Evolutionary conservation across 495 filamentous ascomycete genomes (phyloP), one percentile per base, ranked within the genome.

Genomic region (Penicilliopsis zonata): DNA sequence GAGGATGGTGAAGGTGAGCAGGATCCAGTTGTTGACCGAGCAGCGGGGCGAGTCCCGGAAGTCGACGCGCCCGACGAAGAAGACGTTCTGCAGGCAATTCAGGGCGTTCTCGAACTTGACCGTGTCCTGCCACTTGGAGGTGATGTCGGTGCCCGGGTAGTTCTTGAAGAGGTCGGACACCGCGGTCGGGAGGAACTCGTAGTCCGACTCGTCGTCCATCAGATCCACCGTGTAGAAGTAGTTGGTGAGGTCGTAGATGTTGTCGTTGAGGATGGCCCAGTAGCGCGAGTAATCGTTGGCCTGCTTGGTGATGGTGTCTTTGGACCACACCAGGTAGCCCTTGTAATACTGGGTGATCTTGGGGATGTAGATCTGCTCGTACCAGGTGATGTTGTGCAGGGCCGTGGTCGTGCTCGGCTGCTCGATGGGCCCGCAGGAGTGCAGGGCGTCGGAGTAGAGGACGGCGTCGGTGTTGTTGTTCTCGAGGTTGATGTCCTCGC

Each of bases 1-100:
- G 16, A 94, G 61, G 42, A 87, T 64, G 24, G 86, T 80, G 51
- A 95, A 94, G 2, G 77, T 73, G 18, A 95, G 69, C 16, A 98
- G 69, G 46, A 95, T 78, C 55, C 83, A 95, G 52, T 88, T 90
- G 60, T 94, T 94, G 44, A 86, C 80, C 43, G 82, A 78, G 51
- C 90, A 98, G 28, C 57, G 67, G 0, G 86, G 55, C 7, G 69
- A 62, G 21, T 81, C 62, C 35, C 90, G 72, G 67, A 95, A 94
- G 51, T 98, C 90, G 2, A 76, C 69, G 30, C 75, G 78, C 20
- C 92, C 90, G 23, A 76, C 61, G 42, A 86, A 87, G 47, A 94
- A 96, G 2, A 70, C 66, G 43, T 87, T 80, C 42, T 88, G 70
- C 37, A 96, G 68, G 58, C 90, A 98, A 30, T 71, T 76, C 30